Conservation (phyloP, 208 protist species). For the Strigomonas galati region DNA sequence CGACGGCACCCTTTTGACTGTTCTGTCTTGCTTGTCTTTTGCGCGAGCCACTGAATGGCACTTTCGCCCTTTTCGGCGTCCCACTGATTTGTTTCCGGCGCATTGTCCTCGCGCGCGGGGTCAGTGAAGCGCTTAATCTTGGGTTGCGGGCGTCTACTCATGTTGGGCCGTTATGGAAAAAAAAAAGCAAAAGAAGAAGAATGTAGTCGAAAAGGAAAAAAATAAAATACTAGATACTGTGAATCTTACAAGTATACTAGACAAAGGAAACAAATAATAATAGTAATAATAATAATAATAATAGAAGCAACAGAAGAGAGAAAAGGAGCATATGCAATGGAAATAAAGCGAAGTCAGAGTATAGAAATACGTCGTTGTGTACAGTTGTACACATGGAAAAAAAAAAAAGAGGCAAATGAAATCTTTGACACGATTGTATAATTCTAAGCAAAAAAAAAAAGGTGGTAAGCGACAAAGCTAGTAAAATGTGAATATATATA, state of each 20-base stretch:
- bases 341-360: no score
- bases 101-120: slow-evolving; percentile 5
- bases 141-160: not conserved
- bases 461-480: not conserved
- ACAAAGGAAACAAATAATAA: no score
- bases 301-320: no score
- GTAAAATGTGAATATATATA: not conserved
- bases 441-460: slow-evolving; percentile 12
- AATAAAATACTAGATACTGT: not conserved
- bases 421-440: not conserved
- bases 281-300: no score
- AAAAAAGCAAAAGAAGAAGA: not conserved
- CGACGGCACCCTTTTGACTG: slow-evolving; percentile 53
- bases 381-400: not conserved
- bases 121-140: slow-evolving; percentile 13
- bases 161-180: not conserved
- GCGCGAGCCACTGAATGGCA: slow-evolving; percentile 62
- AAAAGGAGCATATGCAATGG: no score
- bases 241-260: no score
- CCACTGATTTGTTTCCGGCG: slow-evolving; percentile 7
- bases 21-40: slow-evolving; percentile 35
- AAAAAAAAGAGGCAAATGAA: slow-evolving; percentile 5
- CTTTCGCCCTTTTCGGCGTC: slow-evolving; percentile 31
- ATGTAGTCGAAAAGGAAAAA: not conserved
- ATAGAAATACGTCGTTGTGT: no score